Evolutionary conservation across 106 monocot species (phyloP).

Genomic region (Ottelia alismoides): DNA sequence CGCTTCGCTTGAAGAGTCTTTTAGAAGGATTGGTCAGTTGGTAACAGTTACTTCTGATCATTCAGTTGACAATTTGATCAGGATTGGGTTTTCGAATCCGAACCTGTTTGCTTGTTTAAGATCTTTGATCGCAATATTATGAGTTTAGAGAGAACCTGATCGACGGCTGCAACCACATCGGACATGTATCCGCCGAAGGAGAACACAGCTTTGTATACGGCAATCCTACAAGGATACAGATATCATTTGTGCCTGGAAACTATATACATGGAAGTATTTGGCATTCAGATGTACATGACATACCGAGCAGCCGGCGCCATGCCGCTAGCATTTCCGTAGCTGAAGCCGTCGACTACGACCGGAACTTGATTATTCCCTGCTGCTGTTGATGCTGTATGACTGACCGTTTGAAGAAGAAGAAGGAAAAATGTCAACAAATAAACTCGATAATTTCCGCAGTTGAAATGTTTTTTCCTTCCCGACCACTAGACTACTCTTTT

Average conservation of each 20-base stretch:
- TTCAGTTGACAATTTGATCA: no score
- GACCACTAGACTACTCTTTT: no score
- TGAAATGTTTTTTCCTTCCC: no score
- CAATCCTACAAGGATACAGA: slow-evolving; percentile 23
- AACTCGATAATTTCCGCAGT: not conserved
- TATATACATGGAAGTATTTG: not conserved
- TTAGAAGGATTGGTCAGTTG: no score
- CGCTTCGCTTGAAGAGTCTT: no score
- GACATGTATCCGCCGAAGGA: slow-evolving; percentile 64
- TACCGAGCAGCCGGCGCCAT: not conserved
- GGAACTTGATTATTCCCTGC: not conserved
- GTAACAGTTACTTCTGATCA: no score
- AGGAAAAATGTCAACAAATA: not conserved
- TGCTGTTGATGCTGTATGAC: slow-evolving; percentile 1
- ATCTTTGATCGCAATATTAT: no score
- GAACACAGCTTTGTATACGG: slow-evolving; percentile 55
- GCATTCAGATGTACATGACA: not conserved
- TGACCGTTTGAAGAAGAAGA: no score
- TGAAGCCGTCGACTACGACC: not conserved
- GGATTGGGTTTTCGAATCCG: no score
- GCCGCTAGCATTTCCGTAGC: slow-evolving; percentile 1
- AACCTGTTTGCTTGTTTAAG: no score
- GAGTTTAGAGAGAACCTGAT: slow-evolving; percentile 53
- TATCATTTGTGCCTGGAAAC: no score
- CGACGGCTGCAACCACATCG: slow-evolving; percentile 66